These are phyloP conservation scores for Collybiopsis luxurians DNA, from an alignment of 768 basidiomycete genomes.

Conservation along the genomic window DNA sequence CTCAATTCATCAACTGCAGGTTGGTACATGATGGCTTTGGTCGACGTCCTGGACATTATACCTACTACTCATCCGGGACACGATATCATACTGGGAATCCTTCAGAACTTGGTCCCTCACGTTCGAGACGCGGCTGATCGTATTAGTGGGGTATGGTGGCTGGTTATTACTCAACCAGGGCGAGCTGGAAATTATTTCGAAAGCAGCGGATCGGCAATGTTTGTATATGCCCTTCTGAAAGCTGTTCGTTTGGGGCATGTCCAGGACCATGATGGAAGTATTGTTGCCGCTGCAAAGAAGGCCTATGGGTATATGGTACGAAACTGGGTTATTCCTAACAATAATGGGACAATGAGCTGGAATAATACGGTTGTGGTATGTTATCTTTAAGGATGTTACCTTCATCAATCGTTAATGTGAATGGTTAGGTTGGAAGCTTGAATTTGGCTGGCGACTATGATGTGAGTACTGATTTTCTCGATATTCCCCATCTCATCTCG, in stretches of 20 bases:
- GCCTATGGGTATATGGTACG: slow-evolving; percentile 39
- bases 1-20: slow-evolving; percentile 10
- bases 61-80: slow-evolving; percentile 28
- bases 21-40: slow-evolving; percentile 48
- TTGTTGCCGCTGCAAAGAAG: slow-evolving; percentile 34
- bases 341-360: slow-evolving; percentile 45
- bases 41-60: slow-evolving; percentile 40
- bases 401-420: not conserved
- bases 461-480: slow-evolving; percentile 19
- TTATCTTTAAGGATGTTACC: not conserved
- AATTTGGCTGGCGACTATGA: slow-evolving; percentile 33
- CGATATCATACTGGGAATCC: slow-evolving; percentile 26
- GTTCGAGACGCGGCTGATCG: slow-evolving; percentile 38
- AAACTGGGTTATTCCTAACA: slow-evolving; percentile 39
- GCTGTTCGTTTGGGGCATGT: slow-evolving; percentile 42
- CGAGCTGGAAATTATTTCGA: slow-evolving; percentile 46
- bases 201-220: slow-evolving; percentile 46
- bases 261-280: slow-evolving; percentile 33
- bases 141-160: slow-evolving; percentile 44
- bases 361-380: slow-evolving; percentile 42
- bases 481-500: not conserved
- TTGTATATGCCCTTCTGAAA: slow-evolving; percentile 43
- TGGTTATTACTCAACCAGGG: slow-evolving; percentile 48
- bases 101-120: slow-evolving; percentile 31
- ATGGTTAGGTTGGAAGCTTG: slow-evolving; percentile 38